These are phyloP conservation scores for Scenedesmus sp. DNA, from an alignment of 163 green algal genomes.

Conservation along the genomic window DNA sequence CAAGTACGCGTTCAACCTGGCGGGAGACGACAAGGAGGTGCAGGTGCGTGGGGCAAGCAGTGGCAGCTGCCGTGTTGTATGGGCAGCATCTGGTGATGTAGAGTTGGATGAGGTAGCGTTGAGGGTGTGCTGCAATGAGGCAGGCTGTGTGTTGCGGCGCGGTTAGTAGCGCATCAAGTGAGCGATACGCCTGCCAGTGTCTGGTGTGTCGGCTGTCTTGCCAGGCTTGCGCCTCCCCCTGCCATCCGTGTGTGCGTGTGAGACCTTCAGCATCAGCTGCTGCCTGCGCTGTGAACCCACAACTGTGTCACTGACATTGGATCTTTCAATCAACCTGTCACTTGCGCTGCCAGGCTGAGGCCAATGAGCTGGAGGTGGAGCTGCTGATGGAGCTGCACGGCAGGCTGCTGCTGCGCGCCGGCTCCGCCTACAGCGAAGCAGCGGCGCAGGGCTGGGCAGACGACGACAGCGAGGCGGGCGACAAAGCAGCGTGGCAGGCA, in stretches of 20 bases:
- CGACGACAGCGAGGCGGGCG: conserved; percentile 16
- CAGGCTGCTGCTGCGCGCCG: conserved; percentile 22
- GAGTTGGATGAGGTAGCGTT: neutral
- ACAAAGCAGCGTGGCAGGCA: conserved; percentile 33
- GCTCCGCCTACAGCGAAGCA: neutral
- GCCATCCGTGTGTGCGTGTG: neutral
- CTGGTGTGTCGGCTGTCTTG: too few species aligned
- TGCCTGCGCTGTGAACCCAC: too few species aligned
- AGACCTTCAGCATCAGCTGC: neutral
- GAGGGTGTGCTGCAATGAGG: too few species aligned
- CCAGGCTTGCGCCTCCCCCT: neutral
- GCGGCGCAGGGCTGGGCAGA: conserved; percentile 36
- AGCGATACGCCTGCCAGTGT: too few species aligned
- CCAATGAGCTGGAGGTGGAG: conserved; percentile 47
- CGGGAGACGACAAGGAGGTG: conserved; percentile 32
- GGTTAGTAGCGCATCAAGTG: too few species aligned
- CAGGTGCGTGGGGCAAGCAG: conserved; percentile 6
- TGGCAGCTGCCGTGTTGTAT: neutral
- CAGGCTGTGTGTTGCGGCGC: too few species aligned
- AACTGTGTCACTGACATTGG: neutral
- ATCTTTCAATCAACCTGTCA: neutral
- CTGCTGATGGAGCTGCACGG: conserved; percentile 40
- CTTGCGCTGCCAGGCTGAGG: conserved; percentile 27
- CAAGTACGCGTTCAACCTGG: conserved; percentile 52
- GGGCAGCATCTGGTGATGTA: neutral